Evolutionary conservation across 2,329 filamentous ascomycete species (phyloP).

Genomic region (Cytospora paraplurivora): DNA sequence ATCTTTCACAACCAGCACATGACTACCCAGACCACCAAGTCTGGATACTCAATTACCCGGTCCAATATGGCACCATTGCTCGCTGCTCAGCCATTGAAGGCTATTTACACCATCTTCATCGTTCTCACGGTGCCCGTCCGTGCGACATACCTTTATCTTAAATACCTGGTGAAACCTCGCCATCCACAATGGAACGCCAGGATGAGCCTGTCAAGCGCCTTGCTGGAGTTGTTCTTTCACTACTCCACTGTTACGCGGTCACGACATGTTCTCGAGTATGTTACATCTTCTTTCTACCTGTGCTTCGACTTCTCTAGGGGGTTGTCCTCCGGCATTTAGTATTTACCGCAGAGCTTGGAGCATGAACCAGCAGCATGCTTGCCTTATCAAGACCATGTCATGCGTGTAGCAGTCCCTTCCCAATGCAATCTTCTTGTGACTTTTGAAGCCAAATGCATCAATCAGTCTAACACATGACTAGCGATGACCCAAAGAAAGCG

Average conservation of each 20-base stretch:
- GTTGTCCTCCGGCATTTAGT: background rate
- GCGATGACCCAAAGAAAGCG: conserved; percentile 1
- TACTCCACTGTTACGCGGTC: background rate
- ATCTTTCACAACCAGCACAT: background rate
- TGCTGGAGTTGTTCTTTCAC: conserved; percentile 4
- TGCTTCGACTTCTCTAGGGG: background rate
- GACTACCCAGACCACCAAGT: background rate
- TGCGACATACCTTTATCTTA: conserved; percentile 1
- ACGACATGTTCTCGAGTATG: background rate
- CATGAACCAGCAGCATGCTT: background rate
- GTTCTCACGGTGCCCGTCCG: background rate
- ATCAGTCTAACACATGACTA: background rate
- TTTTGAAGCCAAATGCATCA: background rate
- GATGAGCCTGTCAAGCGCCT: background rate
- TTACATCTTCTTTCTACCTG: background rate
- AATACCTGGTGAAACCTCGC: background rate
- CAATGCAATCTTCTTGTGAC: too few relatives aligned
- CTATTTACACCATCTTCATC: conserved; percentile 1
- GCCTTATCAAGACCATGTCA: background rate
- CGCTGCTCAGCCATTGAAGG: background rate
- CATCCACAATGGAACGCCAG: conserved; percentile 5
- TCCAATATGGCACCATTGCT: background rate
- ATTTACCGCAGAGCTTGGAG: background rate
- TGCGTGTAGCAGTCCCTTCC: background rate
- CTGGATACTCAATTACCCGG: background rate